Percentiles rank a stretch among this genome's conserved stretches.
Conservation (phyloP, 176 grass and related monocot genomes). For the Musa troglodytarum region DNA sequence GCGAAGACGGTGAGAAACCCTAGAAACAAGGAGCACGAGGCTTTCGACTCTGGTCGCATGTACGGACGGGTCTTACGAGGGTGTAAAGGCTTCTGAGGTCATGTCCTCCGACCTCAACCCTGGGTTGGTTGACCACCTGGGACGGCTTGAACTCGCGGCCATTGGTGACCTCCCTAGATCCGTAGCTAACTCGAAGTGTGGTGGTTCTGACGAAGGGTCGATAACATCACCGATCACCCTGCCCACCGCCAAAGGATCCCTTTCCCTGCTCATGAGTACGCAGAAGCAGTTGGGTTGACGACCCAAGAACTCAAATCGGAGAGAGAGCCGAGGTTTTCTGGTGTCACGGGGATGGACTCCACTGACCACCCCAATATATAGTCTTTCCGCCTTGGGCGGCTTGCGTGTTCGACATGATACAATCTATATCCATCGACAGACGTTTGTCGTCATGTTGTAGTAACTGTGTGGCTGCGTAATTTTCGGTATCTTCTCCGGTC, state of each 20-base stretch:
- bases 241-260: conserved; percentile 64
- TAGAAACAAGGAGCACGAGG: too few species aligned
- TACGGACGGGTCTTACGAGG: conserved; percentile 32
- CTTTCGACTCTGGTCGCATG: too few species aligned
- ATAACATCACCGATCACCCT: conserved; percentile 85
- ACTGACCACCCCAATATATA: neutral
- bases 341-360: neutral
- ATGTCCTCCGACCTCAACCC: conserved; percentile 64
- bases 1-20: neutral
- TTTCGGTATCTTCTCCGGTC: too few species aligned
- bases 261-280: conserved; percentile 36
- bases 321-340: neutral
- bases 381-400: neutral
- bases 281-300: neutral
- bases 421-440: too few species aligned
- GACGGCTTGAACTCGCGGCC: conserved; percentile 84
- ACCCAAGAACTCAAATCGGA: neutral
- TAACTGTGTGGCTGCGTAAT: too few species aligned
- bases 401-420: too few species aligned
- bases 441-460: too few species aligned
- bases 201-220: conserved; percentile 54
- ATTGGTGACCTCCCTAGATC: conserved; percentile 36
- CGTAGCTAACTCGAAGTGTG: conserved; percentile 37
- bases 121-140: conserved; percentile 51
- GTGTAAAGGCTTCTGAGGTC: conserved; percentile 85